phyloP scores from a whole-genome alignment of 345 rosid genomes.

The Rhodamnia rubescens region DNA sequence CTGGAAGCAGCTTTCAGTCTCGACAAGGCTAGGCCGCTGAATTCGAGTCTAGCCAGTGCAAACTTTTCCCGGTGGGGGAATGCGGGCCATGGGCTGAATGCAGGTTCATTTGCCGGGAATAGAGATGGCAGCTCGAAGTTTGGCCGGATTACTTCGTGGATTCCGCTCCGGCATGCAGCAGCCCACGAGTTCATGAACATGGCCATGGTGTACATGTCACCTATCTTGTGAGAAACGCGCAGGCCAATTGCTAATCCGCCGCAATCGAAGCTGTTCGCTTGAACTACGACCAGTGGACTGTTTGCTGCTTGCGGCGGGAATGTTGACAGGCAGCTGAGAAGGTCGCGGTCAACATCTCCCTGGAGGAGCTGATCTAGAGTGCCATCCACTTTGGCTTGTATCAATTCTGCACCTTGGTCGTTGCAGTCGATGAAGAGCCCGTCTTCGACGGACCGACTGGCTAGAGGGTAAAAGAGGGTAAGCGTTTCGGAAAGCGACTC shows the following conservation, averaged over 20 bases:
- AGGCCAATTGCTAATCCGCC: background rate
- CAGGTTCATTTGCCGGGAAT: background rate
- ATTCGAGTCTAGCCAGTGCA: background rate
- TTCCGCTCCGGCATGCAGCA: background rate
- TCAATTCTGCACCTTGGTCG: background rate
- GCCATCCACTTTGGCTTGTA: background rate
- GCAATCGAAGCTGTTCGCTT: background rate
- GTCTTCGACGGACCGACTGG: background rate
- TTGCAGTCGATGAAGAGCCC: background rate
- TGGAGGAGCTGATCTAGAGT: background rate
- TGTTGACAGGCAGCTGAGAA: background rate
- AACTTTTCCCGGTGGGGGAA: background rate
- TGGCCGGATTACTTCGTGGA: background rate
- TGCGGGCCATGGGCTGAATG: no score
- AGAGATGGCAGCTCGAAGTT: background rate
- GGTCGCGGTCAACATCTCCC: background rate
- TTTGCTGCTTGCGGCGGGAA: background rate
- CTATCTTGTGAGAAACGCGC: background rate
- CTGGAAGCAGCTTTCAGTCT: background rate
- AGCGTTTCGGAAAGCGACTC: background rate
- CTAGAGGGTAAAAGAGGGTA: background rate
- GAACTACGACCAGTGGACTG: background rate
- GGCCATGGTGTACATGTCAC: background rate
- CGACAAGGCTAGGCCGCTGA: background rate
- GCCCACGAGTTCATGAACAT: background rate